Base-by-base conservation (phyloP, 2,329 filamentous ascomycete species). In the Setomelanomma holmii region DNA sequence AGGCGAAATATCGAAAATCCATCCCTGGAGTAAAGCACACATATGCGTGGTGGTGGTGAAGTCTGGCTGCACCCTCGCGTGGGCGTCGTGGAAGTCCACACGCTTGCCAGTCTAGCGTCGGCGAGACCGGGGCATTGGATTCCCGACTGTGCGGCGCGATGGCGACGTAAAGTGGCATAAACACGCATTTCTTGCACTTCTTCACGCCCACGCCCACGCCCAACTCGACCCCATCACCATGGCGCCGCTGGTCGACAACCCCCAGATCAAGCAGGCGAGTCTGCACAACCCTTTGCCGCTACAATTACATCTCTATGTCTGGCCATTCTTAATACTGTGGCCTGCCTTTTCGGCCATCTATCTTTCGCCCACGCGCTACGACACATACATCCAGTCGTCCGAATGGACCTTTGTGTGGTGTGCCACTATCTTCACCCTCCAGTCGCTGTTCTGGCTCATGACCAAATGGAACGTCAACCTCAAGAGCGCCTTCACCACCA, bases 401-500 rank as follows among this genome's bases (percentile, higher is more conserved):
- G 95, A 99, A 82, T 99, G 95, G 93, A 98, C 96, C 1, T 96
- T 96, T 73, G 91, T 99, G 58, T 99, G 91, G 87, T 85, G 89
- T 61, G 93, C 90, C 67, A 84, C 86, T 63, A 97, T 99, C 72
- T 82, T 96, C 74, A 96, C 93, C 10, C 70, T 89, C 50, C 96
- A 99, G 80, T 87, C 90, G 59, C 83, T 99, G 59, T 79, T 92
- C 64, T 99, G 95, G 93, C 84, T 99, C 56, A 93, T 90, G 79
- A 99, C 95, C 40, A 91, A 98, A 79, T 99, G 95, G 95, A 98
- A 91, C 71, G 91, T 99, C 73, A 88, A 93, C 71, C 80, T 98
- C 58, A 86, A 87, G 69, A 89, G 89, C 19, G 77, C 87, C 55
- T 96, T 98, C 76, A 98, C 90, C 11, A 86, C 93, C 1, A 88